Conservation (phyloP, 495 filamentous ascomycete species). For the Aspergillus baeticus region DNA sequence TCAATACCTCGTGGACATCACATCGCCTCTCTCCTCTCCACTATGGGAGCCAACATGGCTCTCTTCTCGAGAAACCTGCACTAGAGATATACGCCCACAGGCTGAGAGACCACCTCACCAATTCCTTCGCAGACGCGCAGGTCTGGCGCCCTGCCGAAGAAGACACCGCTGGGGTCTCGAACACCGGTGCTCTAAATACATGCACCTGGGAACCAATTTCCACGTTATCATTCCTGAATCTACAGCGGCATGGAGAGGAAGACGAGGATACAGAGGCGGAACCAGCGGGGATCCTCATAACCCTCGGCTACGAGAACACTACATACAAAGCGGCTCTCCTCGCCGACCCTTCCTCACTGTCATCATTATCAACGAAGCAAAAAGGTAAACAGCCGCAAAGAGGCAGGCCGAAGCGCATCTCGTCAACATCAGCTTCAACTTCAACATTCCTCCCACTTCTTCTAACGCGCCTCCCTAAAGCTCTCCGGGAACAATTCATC, state of each 20-base stretch:
- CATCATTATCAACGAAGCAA: neutral
- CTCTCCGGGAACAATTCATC: conserved; percentile 49
- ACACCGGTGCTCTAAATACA: conserved; percentile 44
- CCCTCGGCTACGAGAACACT: conserved; percentile 50
- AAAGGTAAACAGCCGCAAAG: neutral
- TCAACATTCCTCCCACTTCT: conserved; percentile 53
- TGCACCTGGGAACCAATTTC: conserved; percentile 49
- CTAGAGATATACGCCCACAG: conserved; percentile 48
- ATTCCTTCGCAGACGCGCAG: conserved; percentile 46
- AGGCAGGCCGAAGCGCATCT: neutral
- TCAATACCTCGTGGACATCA: conserved; percentile 56
- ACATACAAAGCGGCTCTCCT: conserved; percentile 49
- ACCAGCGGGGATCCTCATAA: conserved; percentile 40
- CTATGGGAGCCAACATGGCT: conserved; percentile 39
- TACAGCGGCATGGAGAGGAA: neutral
- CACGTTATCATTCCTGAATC: conserved; percentile 12
- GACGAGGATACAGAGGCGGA: neutral
- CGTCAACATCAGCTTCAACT: neutral
- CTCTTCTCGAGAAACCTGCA: conserved; percentile 37
- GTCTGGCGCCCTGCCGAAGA: conserved; percentile 23
- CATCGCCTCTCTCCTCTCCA: conserved; percentile 56
- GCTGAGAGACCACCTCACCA: conserved; percentile 53
- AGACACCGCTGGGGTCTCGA: conserved; percentile 41
- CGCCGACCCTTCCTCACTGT: conserved; percentile 1
- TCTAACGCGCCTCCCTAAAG: conserved; percentile 49